Percentiles rank a stretch among this genome's conserved stretches.
Evolutionary conservation across 495 filamentous ascomycete species (phyloP).

Genomic region (Xylaria venustula): DNA sequence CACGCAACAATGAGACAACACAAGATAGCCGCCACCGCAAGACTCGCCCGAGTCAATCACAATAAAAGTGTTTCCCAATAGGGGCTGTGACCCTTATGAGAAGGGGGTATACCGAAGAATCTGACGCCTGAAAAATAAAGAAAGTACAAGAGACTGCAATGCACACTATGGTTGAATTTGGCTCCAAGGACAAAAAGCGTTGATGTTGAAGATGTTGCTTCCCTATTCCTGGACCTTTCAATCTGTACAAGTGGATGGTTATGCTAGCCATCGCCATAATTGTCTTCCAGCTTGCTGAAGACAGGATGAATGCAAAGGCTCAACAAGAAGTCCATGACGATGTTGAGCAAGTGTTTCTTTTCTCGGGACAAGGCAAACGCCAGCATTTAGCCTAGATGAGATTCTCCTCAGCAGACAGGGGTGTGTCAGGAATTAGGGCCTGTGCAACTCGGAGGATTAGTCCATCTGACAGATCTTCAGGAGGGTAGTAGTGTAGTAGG

Average conservation of each 20-base stretch:
- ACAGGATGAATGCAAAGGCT: neutral
- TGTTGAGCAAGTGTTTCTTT: neutral
- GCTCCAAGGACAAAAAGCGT: neutral
- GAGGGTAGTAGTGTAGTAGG: no score
- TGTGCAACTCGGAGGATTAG: constrained; percentile 5
- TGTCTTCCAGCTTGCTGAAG: neutral
- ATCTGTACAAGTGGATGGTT: no score
- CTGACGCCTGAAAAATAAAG: neutral
- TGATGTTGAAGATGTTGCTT: no score
- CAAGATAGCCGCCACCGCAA: neutral
- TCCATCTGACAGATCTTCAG: neutral
- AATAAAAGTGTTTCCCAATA: neutral
- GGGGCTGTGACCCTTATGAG: neutral
- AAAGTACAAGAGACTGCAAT: neutral
- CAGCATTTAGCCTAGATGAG: constrained; percentile 15
- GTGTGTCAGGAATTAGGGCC: constrained; percentile 16
- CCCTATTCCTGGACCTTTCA: no score
- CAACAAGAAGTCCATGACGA: neutral
- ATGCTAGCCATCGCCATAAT: no score
- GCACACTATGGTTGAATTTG: neutral
- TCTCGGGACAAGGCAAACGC: no score
- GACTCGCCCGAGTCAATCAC: neutral
- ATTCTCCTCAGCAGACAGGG: constrained; percentile 22
- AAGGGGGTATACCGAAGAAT: neutral
- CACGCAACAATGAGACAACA: neutral